Percentiles rank a stretch among this genome's conserved stretches.
These are phyloP conservation scores for Aureobasidium zeae DNA, from an alignment of 2,329 filamentous ascomycete species.

Conservation along the genomic window DNA sequence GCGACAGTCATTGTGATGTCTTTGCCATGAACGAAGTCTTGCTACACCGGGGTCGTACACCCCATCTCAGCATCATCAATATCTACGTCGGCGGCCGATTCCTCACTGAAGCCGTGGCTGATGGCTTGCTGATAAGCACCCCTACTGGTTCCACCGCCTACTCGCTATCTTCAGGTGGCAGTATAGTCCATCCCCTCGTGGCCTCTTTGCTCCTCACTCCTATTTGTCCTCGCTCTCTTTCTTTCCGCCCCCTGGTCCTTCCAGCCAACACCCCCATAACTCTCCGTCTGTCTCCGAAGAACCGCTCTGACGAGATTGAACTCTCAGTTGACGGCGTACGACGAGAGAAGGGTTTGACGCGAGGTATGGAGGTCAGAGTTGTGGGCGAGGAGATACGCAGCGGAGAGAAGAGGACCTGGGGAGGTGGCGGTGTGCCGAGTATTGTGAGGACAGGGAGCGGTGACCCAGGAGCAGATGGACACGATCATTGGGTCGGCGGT, in stretches of 20 bases:
- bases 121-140: slow-evolving; percentile 88
- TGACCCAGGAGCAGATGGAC: slow-evolving; percentile 43
- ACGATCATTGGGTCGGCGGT: slow-evolving; percentile 95
- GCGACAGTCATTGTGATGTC: slow-evolving; percentile 41
- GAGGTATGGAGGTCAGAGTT: slow-evolving; percentile 67
- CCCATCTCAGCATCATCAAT: slow-evolving; percentile 85
- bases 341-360: slow-evolving; percentile 34
- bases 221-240: slow-evolving; percentile 85
- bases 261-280: slow-evolving; percentile 78
- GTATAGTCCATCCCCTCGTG: slow-evolving; percentile 89
- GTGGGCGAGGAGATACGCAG: slow-evolving; percentile 68
- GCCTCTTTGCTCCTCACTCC: slow-evolving; percentile 82
- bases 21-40: slow-evolving; percentile 92
- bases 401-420: slow-evolving; percentile 44
- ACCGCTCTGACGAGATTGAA: slow-evolving; percentile 40
- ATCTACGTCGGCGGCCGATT: slow-evolving; percentile 84
- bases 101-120: slow-evolving; percentile 85
- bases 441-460: slow-evolving; percentile 59
- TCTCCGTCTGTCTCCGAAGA: slow-evolving; percentile 62
- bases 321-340: slow-evolving; percentile 42
- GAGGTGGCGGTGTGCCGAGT: slow-evolving; percentile 81
- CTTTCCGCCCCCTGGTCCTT: slow-evolving; percentile 82
- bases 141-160: slow-evolving; percentile 95
- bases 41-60: slow-evolving; percentile 80
- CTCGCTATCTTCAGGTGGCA: slow-evolving; percentile 82